A percentile compares a stretch with the other conserved stretches of the same genome.
phyloP scores from a whole-genome alignment of 192 early-diverging fungal species.

The Coemansia sp. region DNA sequence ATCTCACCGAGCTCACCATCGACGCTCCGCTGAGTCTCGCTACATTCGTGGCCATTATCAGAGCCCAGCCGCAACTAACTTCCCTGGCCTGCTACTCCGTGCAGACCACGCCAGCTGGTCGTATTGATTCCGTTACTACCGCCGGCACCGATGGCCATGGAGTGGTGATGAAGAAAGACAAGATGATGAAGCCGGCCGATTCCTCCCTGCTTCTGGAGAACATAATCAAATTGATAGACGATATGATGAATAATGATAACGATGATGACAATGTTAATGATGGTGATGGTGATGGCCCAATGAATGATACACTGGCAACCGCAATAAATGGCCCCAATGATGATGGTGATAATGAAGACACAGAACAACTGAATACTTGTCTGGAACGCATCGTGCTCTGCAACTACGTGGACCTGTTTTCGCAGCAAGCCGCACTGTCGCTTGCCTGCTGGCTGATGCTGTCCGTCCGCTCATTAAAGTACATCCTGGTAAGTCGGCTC shows the following conservation, averaged over 20 bases:
- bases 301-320: no score
- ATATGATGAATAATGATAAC: background rate
- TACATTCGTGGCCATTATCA: background rate
- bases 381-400: background rate
- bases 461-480: background rate
- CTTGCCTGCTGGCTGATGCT: constrained; percentile 2
- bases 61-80: background rate
- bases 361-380: background rate
- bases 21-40: background rate
- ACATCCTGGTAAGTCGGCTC: background rate
- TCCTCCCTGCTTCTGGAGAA: background rate
- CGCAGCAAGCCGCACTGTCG: background rate
- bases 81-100: background rate
- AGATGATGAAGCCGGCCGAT: no score
- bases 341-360: background rate
- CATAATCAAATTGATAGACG: background rate
- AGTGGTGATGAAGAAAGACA: no score
- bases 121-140: background rate
- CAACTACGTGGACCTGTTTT: constrained; percentile 8
- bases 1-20: constrained; percentile 1
- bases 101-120: background rate
- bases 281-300: background rate
- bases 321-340: background rate
- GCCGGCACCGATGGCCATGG: no score
- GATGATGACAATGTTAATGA: background rate